Conservation (phyloP, 208 protist species). For the Leptomonas seymouri region DNA sequence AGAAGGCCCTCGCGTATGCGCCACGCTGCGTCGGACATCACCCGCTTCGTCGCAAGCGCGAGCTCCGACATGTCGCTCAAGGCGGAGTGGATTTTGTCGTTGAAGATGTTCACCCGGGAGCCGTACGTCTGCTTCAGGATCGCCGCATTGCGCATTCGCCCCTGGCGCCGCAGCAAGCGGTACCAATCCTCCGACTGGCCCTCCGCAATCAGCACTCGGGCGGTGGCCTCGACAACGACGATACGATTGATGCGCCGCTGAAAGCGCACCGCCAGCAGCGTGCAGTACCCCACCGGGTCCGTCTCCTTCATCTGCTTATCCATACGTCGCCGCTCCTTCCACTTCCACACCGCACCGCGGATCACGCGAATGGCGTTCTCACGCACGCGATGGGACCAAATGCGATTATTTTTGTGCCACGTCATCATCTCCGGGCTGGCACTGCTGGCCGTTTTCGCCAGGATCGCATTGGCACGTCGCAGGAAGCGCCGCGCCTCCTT, state of each 20-base stretch:
- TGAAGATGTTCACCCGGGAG: constrained; percentile 44
- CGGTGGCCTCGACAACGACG: constrained; percentile 46
- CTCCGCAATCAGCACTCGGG: constrained; percentile 52
- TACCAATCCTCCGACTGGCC: constrained; percentile 50
- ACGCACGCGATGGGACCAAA: constrained; percentile 37
- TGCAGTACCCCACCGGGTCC: constrained; percentile 40
- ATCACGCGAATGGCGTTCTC: constrained; percentile 48
- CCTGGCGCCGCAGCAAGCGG: constrained; percentile 40
- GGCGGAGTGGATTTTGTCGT: constrained; percentile 43
- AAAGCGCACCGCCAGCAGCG: constrained; percentile 36
- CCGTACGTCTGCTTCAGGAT: constrained; percentile 58
- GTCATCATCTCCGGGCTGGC: constrained; percentile 51
- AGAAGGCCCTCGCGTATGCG: constrained; percentile 18
- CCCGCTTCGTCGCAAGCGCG: constrained; percentile 33
- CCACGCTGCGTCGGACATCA: constrained; percentile 23
- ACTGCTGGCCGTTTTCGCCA: constrained; percentile 29
- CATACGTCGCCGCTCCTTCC: constrained; percentile 43
- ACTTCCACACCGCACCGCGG: constrained; percentile 53
- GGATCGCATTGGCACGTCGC: constrained; percentile 38
- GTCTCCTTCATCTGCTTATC: constrained; percentile 29
- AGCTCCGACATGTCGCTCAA: constrained; percentile 28
- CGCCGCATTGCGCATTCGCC: constrained; percentile 48
- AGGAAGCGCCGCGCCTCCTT: constrained; percentile 42
- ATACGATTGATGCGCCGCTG: constrained; percentile 43
- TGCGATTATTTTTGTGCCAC: constrained; percentile 54